A percentile compares a stretch with the other conserved stretches of the same genome.
Conservation (phyloP, 1,139 yeast genomes). For the Chernovozyma aurita region DNA sequence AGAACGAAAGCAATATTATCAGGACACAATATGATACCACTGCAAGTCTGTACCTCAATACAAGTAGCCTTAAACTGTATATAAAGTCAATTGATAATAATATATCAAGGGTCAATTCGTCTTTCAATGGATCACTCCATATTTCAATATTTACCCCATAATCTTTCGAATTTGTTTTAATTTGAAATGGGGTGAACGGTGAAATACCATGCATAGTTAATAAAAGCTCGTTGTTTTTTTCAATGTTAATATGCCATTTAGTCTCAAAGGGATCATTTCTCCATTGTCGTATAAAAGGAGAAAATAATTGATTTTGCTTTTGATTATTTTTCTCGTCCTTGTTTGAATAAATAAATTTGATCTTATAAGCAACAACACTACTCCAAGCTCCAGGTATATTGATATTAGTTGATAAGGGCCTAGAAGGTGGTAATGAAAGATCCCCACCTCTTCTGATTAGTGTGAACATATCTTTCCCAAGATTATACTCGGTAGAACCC, state of each 20-base stretch:
- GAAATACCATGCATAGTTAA: slow-evolving; percentile 68
- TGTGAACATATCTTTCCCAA: slow-evolving; percentile 30
- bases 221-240: slow-evolving; percentile 24
- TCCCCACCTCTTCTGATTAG: slow-evolving; percentile 32
- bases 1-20: slow-evolving; percentile 39
- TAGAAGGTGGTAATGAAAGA: slow-evolving; percentile 36
- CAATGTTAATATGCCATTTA: slow-evolving; percentile 64
- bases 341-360: slow-evolving; percentile 22
- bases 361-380: slow-evolving; percentile 54
- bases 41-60: slow-evolving; percentile 60
- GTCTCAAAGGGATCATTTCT: slow-evolving; percentile 66
- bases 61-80: slow-evolving; percentile 47
- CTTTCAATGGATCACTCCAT: slow-evolving; percentile 31
- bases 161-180: slow-evolving; percentile 13
- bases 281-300: slow-evolving; percentile 69
- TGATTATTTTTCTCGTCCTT: slow-evolving; percentile 3
- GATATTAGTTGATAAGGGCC: slow-evolving; percentile 47
- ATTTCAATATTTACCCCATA: slow-evolving; percentile 38
- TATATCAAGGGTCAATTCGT: slow-evolving; percentile 25
- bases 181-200: slow-evolving; percentile 64
- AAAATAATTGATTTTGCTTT: slow-evolving; percentile 24
- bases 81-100: slow-evolving; percentile 38
- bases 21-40: slow-evolving; percentile 55
- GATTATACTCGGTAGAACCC: slow-evolving; percentile 16
- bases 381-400: slow-evolving; percentile 56